A percentile compares a stretch with the other conserved stretches of the same genome.
Evolutionary conservation across 768 basidiomycete genomes (phyloP).

Genomic region (Mycena metata): DNA sequence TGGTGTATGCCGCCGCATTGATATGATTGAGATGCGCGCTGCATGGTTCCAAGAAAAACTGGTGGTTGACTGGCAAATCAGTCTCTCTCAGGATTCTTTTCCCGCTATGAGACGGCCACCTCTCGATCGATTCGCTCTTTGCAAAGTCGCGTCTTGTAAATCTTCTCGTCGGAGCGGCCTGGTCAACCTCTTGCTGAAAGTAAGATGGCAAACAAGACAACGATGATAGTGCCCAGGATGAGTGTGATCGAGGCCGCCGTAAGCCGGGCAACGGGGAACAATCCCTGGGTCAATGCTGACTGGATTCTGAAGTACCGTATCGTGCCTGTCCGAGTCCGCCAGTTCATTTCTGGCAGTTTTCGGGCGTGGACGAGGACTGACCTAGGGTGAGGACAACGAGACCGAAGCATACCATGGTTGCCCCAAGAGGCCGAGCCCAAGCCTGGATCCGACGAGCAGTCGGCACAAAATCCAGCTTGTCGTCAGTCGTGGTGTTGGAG

Average conservation of each 20-base stretch:
- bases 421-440: conserved; percentile 56
- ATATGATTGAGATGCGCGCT: too few relatives aligned
- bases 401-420: conserved; percentile 51
- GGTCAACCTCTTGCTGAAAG: conserved; percentile 37
- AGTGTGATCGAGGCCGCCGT: conserved; percentile 48
- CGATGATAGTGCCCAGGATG: conserved; percentile 47
- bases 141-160: too few relatives aligned
- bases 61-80: too few relatives aligned
- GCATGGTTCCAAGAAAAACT: too few relatives aligned
- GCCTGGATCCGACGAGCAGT: conserved; percentile 32
- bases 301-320: conserved; percentile 58
- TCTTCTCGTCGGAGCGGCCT: too few relatives aligned
- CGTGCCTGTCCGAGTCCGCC: conserved; percentile 44
- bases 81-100: too few relatives aligned
- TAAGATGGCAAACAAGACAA: conserved; percentile 54
- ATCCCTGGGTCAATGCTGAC: conserved; percentile 50
- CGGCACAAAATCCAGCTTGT: conserved; percentile 17
- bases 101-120: too few relatives aligned
- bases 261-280: conserved; percentile 58
- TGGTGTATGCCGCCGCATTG: too few relatives aligned
- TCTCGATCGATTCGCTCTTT: too few relatives aligned
- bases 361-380: conserved; percentile 17
- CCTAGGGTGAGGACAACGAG: conserved; percentile 50
- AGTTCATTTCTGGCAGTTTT: neutral
- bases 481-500: conserved; percentile 31